Percentiles rank a stretch among this genome's conserved stretches.
These are phyloP conservation scores for Aegle marmelos DNA, from an alignment of 345 rosid genomes.

Conservation along the genomic window DNA sequence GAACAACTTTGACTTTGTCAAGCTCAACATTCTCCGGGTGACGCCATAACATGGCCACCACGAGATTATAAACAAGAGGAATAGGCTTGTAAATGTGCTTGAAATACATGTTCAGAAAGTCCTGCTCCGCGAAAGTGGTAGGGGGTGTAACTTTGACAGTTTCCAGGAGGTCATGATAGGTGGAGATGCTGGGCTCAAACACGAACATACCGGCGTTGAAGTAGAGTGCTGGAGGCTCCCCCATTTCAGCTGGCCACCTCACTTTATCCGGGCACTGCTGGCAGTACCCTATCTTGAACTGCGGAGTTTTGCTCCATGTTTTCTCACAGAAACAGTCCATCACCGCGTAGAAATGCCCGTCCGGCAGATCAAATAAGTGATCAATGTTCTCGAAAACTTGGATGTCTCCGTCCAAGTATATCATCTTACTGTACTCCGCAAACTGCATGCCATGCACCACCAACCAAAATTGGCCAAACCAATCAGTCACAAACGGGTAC, in stretches of 20 bases:
- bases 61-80: slow-evolving; percentile 62
- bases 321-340: slow-evolving; percentile 94
- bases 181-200: slow-evolving; percentile 54
- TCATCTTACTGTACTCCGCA: slow-evolving; percentile 79
- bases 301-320: slow-evolving; percentile 74
- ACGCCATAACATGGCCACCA: slow-evolving; percentile 91
- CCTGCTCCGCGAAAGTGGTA: slow-evolving; percentile 90
- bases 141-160: slow-evolving; percentile 52
- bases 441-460: slow-evolving; percentile 37
- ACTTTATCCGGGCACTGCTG: slow-evolving; percentile 82
- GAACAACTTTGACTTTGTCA: slow-evolving; percentile 70
- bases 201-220: slow-evolving; percentile 94
- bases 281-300: slow-evolving; percentile 82
- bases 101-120: slow-evolving; percentile 79
- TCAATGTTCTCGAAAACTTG: slow-evolving; percentile 77
- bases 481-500: too few relatives aligned
- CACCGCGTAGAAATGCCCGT: slow-evolving; percentile 67
- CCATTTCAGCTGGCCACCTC: slow-evolving; percentile 58
- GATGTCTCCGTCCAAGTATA: slow-evolving; percentile 86
- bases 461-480: too few relatives aligned
- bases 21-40: slow-evolving; percentile 87
- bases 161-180: slow-evolving; percentile 44
- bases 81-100: slow-evolving; percentile 66
- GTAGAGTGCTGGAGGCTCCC: slow-evolving; percentile 65
- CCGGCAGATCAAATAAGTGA: slow-evolving; percentile 68